phyloP scores from a whole-genome alignment of 768 basidiomycete genomes.

The Mycena galopus region DNA sequence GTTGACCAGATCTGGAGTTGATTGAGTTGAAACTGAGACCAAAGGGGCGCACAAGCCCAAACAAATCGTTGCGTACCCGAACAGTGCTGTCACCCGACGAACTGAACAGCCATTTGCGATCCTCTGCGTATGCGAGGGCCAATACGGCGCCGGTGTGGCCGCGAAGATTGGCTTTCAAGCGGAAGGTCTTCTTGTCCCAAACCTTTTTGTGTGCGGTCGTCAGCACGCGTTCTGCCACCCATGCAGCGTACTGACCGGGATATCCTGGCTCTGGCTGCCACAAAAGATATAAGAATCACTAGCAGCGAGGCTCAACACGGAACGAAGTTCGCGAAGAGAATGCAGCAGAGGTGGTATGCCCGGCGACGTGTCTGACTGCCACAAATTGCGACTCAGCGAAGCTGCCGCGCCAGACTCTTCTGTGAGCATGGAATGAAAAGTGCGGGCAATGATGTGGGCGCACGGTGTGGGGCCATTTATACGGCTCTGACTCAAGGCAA shows the following conservation, averaged over 20 bases:
- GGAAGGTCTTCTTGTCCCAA: conserved; percentile 83
- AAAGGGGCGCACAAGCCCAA: background rate
- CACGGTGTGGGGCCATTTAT: conserved; percentile 34
- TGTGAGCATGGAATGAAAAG: conserved; percentile 18
- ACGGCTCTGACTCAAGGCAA: conserved; percentile 17
- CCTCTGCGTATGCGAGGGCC: conserved; percentile 79
- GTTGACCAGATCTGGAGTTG: conserved; percentile 84
- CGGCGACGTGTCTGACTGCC: conserved; percentile 48
- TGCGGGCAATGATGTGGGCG: conserved; percentile 14
- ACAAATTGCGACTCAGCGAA: conserved; percentile 69
- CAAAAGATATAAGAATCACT: conserved; percentile 83
- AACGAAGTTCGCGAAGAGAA: conserved; percentile 77
- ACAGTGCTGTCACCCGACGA: conserved; percentile 93
- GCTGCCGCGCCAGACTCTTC: conserved; percentile 50
- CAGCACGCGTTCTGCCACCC: background rate
- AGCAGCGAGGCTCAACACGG: conserved; percentile 82
- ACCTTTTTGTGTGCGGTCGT: conserved; percentile 64
- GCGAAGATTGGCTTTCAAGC: conserved; percentile 73
- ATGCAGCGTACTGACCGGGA: conserved; percentile 65
- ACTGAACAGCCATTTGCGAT: conserved; percentile 90
- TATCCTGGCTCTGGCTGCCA: conserved; percentile 83
- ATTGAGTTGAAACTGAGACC: background rate
- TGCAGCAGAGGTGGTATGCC: conserved; percentile 69
- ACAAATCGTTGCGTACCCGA: conserved; percentile 62
- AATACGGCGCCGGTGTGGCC: conserved; percentile 92